Conservation (phyloP, 352 stramenopile genomes). For the Phytopythium kandeliae region DNA sequence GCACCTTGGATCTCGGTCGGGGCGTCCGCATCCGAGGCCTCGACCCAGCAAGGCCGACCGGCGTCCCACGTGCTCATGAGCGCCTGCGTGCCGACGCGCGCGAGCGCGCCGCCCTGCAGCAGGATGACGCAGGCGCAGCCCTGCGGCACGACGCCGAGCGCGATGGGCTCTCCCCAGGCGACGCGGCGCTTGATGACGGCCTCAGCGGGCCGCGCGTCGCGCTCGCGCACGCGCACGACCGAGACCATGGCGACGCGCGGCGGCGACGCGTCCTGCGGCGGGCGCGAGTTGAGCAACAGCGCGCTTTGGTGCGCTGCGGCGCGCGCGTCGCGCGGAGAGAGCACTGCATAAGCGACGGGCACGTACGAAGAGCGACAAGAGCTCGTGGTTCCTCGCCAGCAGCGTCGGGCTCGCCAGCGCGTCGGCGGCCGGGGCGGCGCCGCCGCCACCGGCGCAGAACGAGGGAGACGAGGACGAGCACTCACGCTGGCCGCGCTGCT, state of each 20-base stretch:
- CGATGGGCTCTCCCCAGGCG: constrained; percentile 55
- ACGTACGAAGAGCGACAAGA: constrained; percentile 82
- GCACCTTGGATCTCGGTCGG: constrained; percentile 67
- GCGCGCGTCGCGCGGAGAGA: constrained; percentile 1
- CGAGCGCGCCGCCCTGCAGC: constrained; percentile 62
- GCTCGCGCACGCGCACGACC: constrained; percentile 57
- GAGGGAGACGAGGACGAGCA: constrained; percentile 12
- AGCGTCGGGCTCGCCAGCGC: constrained; percentile 62
- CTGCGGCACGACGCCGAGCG: constrained; percentile 73
- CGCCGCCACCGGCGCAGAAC: background rate
- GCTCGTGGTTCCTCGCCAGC: constrained; percentile 68
- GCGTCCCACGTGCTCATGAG: constrained; percentile 84
- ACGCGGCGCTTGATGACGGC: constrained; percentile 70
- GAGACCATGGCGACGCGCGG: constrained; percentile 72
- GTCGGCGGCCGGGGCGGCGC: constrained; percentile 17
- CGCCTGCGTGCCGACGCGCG: constrained; percentile 73
- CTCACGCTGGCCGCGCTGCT: constrained; percentile 53
- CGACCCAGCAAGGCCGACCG: constrained; percentile 70
- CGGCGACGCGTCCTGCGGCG: constrained; percentile 56
- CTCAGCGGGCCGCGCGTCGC: constrained; percentile 50
- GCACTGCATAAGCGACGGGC: constrained; percentile 17
- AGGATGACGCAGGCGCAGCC: constrained; percentile 77
- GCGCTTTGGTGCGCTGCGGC: constrained; percentile 68
- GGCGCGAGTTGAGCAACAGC: constrained; percentile 45
- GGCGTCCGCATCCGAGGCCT: constrained; percentile 55